Base-by-base conservation (phyloP, 2,329 filamentous ascomycete genomes). In the Epichloe baconii region DNA sequence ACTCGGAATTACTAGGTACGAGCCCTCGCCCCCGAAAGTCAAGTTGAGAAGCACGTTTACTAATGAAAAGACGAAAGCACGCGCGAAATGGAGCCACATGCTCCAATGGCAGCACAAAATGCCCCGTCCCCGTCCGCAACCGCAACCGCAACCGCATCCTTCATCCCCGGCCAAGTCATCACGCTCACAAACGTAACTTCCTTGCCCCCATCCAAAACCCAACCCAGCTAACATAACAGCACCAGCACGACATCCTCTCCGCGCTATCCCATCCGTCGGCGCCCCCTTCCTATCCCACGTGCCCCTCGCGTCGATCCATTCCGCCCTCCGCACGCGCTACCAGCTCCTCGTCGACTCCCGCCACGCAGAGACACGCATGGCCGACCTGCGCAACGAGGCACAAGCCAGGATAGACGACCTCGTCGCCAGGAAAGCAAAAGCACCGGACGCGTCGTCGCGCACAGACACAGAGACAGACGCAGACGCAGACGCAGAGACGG, bases 231-330 rank as follows among this genome's bases (percentile, higher is more conserved):
- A 21, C 21, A 21, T 34, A 47, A 54, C 38, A 55, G 50, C 15
- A 57, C 52, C 43, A 48, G 11, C 58, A 62, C 19, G 23, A 36
- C 35, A 48, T 64, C 10, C 26, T 50, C 4, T 52, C 49, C 8
- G 61, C 61, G 1, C 56, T 65, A 4, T 26, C 56, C 3, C 50
- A 54, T 2, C 51, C 55, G 2, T 52, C 54, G 4, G 54, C 57
- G 3, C 62, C 58, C 7, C 0, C 19, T 23, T 21, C 43, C 51
- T 65, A 3, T 52, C 54, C n/a, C 57, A 60, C 19, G 51, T 63
- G 17, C 50, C 57, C 41, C 19, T 56, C 3, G 3, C 48, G 8
- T 36, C 55, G 12, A 57, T 56, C n/a, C 42, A 55, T 42, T 26
- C 40, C 8, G 54, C 55, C 21, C 51, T 65, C 31, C 49, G 45